Evolutionary conservation across 768 basidiomycete species (phyloP).

Genomic region (Lanmaoa rubissima): DNA sequence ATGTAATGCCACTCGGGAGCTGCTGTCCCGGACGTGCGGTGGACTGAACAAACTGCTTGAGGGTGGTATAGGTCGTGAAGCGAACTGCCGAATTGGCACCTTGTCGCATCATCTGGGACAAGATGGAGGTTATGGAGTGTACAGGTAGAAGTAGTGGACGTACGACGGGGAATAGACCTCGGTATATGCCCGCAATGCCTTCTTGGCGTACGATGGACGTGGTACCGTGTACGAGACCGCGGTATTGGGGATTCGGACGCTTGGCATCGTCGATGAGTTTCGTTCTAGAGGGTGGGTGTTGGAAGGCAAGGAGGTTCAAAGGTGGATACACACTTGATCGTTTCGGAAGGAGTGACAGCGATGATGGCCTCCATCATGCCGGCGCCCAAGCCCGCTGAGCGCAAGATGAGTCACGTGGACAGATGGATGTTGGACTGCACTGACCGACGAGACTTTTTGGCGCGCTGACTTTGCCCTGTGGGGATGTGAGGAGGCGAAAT

Average conservation of each 20-base stretch:
- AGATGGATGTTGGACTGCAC: conserved; percentile 2
- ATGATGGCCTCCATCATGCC: conserved; percentile 91
- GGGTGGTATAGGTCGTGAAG: conserved; percentile 91
- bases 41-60: conserved; percentile 92
- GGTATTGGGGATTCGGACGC: conserved; percentile 78
- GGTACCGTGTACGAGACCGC: conserved; percentile 86
- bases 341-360: conserved; percentile 96
- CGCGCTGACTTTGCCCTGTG: conserved; percentile 86
- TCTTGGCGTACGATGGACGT: conserved; percentile 77
- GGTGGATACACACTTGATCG: conserved; percentile 77
- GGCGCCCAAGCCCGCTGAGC: conserved; percentile 73
- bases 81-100: conserved; percentile 96
- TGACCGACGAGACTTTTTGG: conserved; percentile 80
- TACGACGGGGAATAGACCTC: conserved; percentile 93
- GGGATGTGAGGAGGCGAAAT: background rate
- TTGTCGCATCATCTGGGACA: conserved; percentile 87
- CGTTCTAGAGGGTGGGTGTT: conserved; percentile 56
- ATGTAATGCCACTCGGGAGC: conserved; percentile 76
- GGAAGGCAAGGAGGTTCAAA: background rate
- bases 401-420: conserved; percentile 11
- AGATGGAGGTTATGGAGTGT: background rate
- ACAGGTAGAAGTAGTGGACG: conserved; percentile 28
- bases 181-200: conserved; percentile 81
- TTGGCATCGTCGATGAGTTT: conserved; percentile 96
- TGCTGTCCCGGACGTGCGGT: conserved; percentile 78